Conservation (phyloP, 1,284 basidiomycete species). For the Trichosporon asahii region DNA sequence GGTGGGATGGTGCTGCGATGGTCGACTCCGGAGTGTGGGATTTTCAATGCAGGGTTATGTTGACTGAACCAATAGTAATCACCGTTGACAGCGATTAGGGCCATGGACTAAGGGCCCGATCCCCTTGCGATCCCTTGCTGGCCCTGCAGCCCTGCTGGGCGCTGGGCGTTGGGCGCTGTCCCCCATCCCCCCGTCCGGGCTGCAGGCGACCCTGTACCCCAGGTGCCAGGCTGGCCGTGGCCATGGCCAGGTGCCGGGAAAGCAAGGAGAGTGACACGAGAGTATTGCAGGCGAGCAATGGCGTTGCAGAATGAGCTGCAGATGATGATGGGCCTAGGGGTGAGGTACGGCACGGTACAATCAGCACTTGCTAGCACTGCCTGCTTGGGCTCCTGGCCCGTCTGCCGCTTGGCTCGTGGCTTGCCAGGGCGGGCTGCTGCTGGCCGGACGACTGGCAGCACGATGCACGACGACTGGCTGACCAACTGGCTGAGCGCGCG, state of each 20-base stretch:
- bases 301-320: background rate
- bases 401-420: background rate
- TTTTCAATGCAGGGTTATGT: background rate
- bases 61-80: background rate
- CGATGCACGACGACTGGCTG: background rate
- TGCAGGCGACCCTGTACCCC: background rate
- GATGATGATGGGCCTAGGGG: background rate
- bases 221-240: conserved; percentile 4
- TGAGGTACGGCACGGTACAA: background rate
- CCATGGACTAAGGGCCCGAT: background rate
- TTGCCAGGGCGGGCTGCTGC: background rate
- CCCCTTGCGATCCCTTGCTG: background rate
- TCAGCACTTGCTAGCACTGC: background rate
- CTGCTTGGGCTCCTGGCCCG: background rate
- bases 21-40: conserved; percentile 3
- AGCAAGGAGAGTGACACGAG: background rate
- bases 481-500: background rate
- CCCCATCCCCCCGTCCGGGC: background rate
- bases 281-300: background rate
- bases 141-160: background rate
- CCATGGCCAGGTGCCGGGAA: background rate
- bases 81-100: background rate
- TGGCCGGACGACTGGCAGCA: background rate
- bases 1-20: background rate
- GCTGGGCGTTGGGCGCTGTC: background rate